Base-by-base conservation (phyloP, 2,329 filamentous ascomycete genomes). In the Neonectria punicea region DNA sequence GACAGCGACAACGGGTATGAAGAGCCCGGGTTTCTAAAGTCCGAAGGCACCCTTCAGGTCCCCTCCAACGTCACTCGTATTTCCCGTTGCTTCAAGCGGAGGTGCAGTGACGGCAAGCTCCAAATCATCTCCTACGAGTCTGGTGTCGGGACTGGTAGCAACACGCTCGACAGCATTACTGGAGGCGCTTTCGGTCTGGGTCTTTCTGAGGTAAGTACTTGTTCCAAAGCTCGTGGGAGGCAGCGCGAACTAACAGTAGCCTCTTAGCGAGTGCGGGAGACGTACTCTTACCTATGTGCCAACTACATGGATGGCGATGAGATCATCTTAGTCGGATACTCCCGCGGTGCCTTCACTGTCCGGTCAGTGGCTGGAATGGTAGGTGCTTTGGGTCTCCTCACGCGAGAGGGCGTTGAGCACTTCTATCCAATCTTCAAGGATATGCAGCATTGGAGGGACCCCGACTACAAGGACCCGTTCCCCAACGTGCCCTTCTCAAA, bases 111-210 rank as follows among this genome's bases (percentile, higher is more conserved):
- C 72, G 84, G 84, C 34, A 83, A 79, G 18, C 80, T 86, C 46
- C 87, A 90, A 73, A 83, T 90, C 67, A 84, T 89, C 61, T 86
- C 84, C 70, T 90, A 90, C 72, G 86, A 89, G 72, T 85, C 86
- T 9, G 88, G 88, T 20, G 86, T 90, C 30, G 88, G 88, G 16
- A 87, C 86, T 3, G 83, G 83, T 1, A 82, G 82, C 67, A 82
- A 81, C 49, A 67, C 80, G 32, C 59, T 87, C n/a, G 85, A 87
- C 61, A 79, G 80, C 49, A 66, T 89, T 16, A 82, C 83, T 0
- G 86, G 86, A 6, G 87, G 87, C 47, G 83, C 85, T 2, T 87
- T 88, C 70, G 86, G 87, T 2, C 75, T 81, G 16, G 86, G 87
- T 1, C 82, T 89, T 46, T 80, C 83, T 28, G 85, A 87, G 77